Evolutionary conservation across 768 basidiomycete species (phyloP), one percentile per base, ranked within the genome.

Genomic region (Vararia minispora): DNA sequence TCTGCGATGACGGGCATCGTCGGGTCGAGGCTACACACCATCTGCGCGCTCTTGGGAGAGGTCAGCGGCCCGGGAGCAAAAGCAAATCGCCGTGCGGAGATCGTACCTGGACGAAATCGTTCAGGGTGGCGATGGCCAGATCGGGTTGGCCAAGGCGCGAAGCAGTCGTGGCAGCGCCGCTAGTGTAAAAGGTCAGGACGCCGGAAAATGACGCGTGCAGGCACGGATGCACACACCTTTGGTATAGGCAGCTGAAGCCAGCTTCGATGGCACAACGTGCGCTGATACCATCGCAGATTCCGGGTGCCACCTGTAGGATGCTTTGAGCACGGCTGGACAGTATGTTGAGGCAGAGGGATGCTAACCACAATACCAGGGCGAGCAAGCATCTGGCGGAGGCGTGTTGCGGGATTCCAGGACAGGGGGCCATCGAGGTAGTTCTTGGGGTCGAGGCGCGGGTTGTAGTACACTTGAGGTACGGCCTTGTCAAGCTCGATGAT

Each of bases 91-190:
- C 38, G 24, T 41, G 38, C 42, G 37, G 27, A 18, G 32, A 21
- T 23, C 39, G 43, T 45, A 71, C 73, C 54, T 69, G 71, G 17
- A 78, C 79, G 43, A 85, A 85, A 50, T 85, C 82, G 47, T 82
- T 83, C 50, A 83, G 51, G 20, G 80, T 83, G 3, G 82, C 79
- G 46, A 85, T 81, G 18, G 79, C 82, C 28, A 85, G 63, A 54
- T 85, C 82, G n/a, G 82, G 81, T 52, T 76, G 74, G 13, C 82
- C 82, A 17, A 85, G 64, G 13, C 81, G 72, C 1, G 83, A 84
- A 28, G 83, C 83, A 9, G 82, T 85, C 1, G 83, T 86, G 11
- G 81, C 80, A 35, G 83, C 81, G 35, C 83, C 83, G 48, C 79
- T 76, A 35, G 9, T 37, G 1, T 10, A 25, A 20, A 21, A 9